A percentile compares a stretch with the other conserved stretches of the same genome.
Conservation (phyloP, 768 basidiomycete species). For the Sistotremastrum niveocremeum region DNA sequence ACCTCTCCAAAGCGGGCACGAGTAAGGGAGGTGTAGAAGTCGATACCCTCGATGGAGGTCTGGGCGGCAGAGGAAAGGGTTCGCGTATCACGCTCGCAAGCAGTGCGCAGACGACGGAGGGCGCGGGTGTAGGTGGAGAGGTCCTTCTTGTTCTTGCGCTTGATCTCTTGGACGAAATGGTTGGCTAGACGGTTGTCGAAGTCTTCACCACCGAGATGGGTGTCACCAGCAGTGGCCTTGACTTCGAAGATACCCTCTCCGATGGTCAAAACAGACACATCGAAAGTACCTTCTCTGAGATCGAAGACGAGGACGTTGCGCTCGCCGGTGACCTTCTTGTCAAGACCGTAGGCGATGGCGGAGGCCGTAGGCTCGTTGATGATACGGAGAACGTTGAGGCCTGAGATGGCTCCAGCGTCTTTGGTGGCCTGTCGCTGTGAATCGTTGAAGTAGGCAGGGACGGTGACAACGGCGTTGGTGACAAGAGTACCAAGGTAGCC, state of each 20-base stretch:
- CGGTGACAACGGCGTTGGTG: conserved; percentile 31
- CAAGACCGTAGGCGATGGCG: conserved; percentile 34
- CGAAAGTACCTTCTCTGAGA: conserved; percentile 46
- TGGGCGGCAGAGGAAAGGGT: conserved; percentile 45
- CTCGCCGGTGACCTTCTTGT: conserved; percentile 34
- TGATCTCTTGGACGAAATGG: conserved; percentile 54
- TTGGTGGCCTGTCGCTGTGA: conserved; percentile 34
- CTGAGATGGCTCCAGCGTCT: conserved; percentile 33
- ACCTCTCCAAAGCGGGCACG: conserved; percentile 42
- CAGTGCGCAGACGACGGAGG: conserved; percentile 57
- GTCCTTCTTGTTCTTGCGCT: conserved; percentile 52
- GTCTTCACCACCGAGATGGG: conserved; percentile 61
- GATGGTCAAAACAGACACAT: conserved; percentile 45
- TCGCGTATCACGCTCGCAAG: conserved; percentile 63
- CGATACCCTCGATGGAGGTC: conserved; percentile 34
- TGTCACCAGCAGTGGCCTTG: conserved; percentile 45
- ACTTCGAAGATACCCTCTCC: conserved; percentile 41
- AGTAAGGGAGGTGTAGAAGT: conserved; percentile 39
- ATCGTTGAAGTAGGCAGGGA: conserved; percentile 35
- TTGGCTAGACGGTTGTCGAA: conserved; percentile 65
- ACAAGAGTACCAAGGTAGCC: conserved; percentile 32
- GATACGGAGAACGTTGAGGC: conserved; percentile 32
- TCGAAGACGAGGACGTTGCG: conserved; percentile 46
- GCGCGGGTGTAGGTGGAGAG: conserved; percentile 48
- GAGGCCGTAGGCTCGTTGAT: conserved; percentile 39